Percentiles rank a stretch among this genome's conserved stretches.
phyloP scores from a whole-genome alignment of 176 grass and related monocot species.

The Zoysia pacifica region DNA sequence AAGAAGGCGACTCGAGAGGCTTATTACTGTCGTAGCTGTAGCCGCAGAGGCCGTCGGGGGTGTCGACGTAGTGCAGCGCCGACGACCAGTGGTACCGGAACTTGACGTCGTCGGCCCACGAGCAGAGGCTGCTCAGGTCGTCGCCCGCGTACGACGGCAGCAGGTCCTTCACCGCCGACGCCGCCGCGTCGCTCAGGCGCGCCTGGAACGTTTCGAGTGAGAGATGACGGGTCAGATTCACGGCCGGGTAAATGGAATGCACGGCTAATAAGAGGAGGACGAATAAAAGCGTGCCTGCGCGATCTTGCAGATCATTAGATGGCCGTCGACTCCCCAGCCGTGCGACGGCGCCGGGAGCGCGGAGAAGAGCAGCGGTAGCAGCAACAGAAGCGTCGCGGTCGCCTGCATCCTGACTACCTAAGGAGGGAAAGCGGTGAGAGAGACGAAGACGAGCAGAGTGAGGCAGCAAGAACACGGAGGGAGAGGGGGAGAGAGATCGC shows the following conservation, averaged over 20 bases:
- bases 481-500: background rate
- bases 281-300: constrained; percentile 40
- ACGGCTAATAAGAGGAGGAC: background rate
- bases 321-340: constrained; percentile 62
- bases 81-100: constrained; percentile 54
- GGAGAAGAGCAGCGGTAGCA: constrained; percentile 8
- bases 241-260: background rate
- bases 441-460: background rate
- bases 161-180: constrained; percentile 49
- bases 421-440: background rate
- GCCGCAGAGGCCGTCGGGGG: constrained; percentile 52
- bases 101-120: constrained; percentile 56
- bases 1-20: background rate
- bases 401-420: constrained; percentile 6
- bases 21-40: constrained; percentile 66
- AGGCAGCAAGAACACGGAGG: no score
- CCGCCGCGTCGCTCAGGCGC: constrained; percentile 38
- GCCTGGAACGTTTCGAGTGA: background rate
- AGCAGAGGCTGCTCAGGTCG: constrained; percentile 62
- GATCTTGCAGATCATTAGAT: constrained; percentile 61
- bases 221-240: background rate
- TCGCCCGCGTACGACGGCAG: constrained; percentile 55
- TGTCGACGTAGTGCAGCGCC: constrained; percentile 67
- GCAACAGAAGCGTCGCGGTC: background rate
- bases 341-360: constrained; percentile 34